phyloP scores from a whole-genome alignment of 352 stramenopile species.

The Pseudoperonospora humuli region DNA sequence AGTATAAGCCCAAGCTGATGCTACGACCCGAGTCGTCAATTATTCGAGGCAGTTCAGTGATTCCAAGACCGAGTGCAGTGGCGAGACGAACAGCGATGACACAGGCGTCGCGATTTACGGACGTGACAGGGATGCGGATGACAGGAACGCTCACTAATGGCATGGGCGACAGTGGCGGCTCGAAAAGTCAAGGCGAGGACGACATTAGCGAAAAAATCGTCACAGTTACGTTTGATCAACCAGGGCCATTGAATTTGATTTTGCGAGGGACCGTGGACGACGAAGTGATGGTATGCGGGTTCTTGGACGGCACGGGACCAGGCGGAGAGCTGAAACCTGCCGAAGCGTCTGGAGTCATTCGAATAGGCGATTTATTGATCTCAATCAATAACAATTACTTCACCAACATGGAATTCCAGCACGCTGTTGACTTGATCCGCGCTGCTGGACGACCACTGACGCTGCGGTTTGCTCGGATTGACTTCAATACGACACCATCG shows the following conservation, averaged over 20 bases:
- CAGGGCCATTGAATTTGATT: conserved; percentile 58
- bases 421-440: conserved; percentile 71
- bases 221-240: conserved; percentile 81
- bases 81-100: conserved; percentile 64
- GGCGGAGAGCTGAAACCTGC: conserved; percentile 36
- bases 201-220: conserved; percentile 85
- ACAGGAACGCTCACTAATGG: conserved; percentile 35
- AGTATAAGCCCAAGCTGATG: conserved; percentile 89
- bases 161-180: conserved; percentile 26
- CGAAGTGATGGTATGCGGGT: conserved; percentile 84
- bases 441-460: conserved; percentile 62
- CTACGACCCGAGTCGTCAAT: conserved; percentile 75
- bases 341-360: conserved; percentile 69
- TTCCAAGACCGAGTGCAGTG: conserved; percentile 58
- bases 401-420: conserved; percentile 78
- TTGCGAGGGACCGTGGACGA: conserved; percentile 80
- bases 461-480: conserved; percentile 74
- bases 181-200: conserved; percentile 48
- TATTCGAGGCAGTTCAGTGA: conserved; percentile 80
- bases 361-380: conserved; percentile 74
- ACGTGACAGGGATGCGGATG: conserved; percentile 74
- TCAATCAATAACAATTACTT: conserved; percentile 85
- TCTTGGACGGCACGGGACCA: conserved; percentile 33
- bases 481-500: conserved; percentile 27
- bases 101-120: conserved; percentile 63